phyloP scores from a whole-genome alignment of 148 eudicot genomes.

The Fagopyrum esculentum region DNA sequence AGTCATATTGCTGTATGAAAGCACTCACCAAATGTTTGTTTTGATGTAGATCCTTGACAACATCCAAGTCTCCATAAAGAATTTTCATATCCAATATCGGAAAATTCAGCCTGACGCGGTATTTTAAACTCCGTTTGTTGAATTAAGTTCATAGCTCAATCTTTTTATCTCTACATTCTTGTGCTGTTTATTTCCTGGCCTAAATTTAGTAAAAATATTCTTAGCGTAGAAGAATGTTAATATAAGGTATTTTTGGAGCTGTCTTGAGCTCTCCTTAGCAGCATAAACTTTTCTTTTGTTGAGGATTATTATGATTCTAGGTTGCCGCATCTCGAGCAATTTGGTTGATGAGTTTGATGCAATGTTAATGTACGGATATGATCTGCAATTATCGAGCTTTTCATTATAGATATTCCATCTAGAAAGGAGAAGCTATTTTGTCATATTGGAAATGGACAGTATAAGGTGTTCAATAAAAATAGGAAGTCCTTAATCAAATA shows the following conservation, averaged over 20 bases:
- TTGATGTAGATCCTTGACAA: constrained; percentile 72
- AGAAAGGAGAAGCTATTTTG: no score
- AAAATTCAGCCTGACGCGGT: constrained; percentile 55
- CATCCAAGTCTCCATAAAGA: constrained; percentile 82
- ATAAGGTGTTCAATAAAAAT: no score
- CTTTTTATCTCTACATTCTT: background rate
- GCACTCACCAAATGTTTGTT: constrained; percentile 11
- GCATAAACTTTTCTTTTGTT: background rate
- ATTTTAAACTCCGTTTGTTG: constrained; percentile 12
- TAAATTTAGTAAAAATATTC: background rate
- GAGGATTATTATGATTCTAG: background rate
- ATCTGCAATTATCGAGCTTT: no score
- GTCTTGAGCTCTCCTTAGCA: background rate
- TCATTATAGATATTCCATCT: no score
- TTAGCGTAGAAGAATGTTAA: background rate
- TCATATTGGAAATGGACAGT: no score
- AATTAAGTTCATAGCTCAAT: background rate
- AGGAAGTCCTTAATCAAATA: no score
- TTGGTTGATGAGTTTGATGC: background rate
- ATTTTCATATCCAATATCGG: constrained; percentile 67
- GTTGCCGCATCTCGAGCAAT: background rate
- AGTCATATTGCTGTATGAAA: constrained; percentile 4
- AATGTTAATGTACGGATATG: background rate
- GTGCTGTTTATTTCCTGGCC: background rate
- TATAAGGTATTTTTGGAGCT: background rate